These are phyloP conservation scores for Isatis lusitanica DNA, from an alignment of 441 rosid species.

Conservation along the genomic window DNA sequence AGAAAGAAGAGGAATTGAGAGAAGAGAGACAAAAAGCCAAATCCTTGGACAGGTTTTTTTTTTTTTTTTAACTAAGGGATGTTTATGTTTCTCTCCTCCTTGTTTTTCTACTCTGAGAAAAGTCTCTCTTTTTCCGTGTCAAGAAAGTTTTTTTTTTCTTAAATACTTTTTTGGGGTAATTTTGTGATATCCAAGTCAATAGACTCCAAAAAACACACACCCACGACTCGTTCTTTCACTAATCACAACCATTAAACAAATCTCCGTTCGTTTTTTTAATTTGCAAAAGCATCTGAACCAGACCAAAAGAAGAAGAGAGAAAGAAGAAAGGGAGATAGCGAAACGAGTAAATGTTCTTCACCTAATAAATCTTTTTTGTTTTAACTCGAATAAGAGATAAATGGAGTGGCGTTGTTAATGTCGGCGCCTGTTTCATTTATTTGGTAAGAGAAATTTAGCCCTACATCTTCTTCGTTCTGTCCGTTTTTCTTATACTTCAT, in stretches of 20 bases:
- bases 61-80: neutral
- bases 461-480: neutral
- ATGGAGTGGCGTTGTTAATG: slow-evolving; percentile 21
- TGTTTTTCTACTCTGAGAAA: slow-evolving; percentile 9
- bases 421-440: slow-evolving; percentile 40
- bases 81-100: neutral
- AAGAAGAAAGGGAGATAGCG: slow-evolving; percentile 6
- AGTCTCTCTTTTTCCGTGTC: slow-evolving; percentile 39
- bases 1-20: slow-evolving; percentile 19
- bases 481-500: neutral
- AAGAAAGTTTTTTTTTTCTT: neutral
- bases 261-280: neutral
- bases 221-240: slow-evolving; percentile 21
- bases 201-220: neutral
- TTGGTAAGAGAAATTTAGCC: slow-evolving; percentile 6
- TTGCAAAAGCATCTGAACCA: neutral
- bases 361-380: neutral
- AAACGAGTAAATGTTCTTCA: neutral
- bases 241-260: slow-evolving; percentile 16
- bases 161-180: neutral
- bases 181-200: slow-evolving; percentile 24
- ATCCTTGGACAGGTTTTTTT: slow-evolving; percentile 13
- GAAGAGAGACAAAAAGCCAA: slow-evolving; percentile 24
- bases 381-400: slow-evolving; percentile 13
- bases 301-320: neutral